Percentiles rank a stretch among this genome's conserved stretches.
phyloP scores from a whole-genome alignment of 805 yeast genomes.

The Kodamaea hsintzibuensis region DNA sequence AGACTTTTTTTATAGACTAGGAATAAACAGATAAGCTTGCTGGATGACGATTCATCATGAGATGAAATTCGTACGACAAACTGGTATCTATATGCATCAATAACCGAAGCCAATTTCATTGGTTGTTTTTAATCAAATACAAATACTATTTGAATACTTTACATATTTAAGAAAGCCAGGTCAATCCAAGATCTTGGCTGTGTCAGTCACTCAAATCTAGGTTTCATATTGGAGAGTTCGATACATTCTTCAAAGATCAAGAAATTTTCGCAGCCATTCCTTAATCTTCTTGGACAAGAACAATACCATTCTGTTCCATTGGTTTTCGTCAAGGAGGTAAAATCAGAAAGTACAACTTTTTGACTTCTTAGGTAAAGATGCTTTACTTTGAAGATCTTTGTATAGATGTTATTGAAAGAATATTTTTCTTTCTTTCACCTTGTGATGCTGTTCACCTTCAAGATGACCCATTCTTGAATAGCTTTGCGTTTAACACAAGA shows the following conservation, averaged over 20 bases:
- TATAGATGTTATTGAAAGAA: background rate
- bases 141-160: too few relatives aligned
- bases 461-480: background rate
- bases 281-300: background rate
- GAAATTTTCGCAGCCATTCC: background rate
- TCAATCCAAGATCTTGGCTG: too few relatives aligned
- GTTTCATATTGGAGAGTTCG: background rate
- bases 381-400: background rate
- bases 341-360: background rate
- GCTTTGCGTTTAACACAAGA: background rate
- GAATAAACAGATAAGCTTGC: too few relatives aligned
- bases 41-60: too few relatives aligned
- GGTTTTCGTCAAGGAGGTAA: background rate
- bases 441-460: background rate
- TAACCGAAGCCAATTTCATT: too few relatives aligned
- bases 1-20: too few relatives aligned
- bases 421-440: background rate
- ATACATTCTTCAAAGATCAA: background rate
- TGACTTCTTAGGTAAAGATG: too few relatives aligned
- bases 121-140: too few relatives aligned
- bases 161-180: too few relatives aligned
- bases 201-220: background rate
- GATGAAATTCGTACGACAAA: too few relatives aligned
- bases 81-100: too few relatives aligned
- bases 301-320: background rate